Percentiles rank a stretch among this genome's conserved stretches.
These are phyloP conservation scores for Sclerospora graminicola DNA, from an alignment of 352 stramenopile species.

Conservation along the genomic window DNA sequence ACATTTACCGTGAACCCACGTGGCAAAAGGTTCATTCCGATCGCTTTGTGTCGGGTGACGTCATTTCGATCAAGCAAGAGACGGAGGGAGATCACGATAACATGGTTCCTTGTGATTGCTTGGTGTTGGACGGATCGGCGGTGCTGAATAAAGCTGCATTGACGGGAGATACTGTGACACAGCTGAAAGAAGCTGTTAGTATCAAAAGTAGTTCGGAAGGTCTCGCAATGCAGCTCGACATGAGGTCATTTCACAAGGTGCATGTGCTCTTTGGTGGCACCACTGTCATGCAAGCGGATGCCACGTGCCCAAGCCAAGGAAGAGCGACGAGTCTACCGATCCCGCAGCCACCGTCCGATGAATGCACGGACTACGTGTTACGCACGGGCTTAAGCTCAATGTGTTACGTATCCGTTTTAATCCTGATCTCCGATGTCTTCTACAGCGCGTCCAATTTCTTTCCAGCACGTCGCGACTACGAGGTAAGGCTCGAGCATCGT, in stretches of 20 bases:
- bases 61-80: slow-evolving; percentile 88
- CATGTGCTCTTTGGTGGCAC: slow-evolving; percentile 91
- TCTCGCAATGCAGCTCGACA: slow-evolving; percentile 59
- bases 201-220: slow-evolving; percentile 68
- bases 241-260: slow-evolving; percentile 83
- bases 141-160: slow-evolving; percentile 99
- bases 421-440: background rate
- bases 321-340: slow-evolving; percentile 24
- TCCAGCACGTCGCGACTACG: slow-evolving; percentile 66
- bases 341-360: slow-evolving; percentile 79
- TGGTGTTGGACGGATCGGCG: slow-evolving; percentile 90
- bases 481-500: slow-evolving; percentile 20
- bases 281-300: slow-evolving; percentile 83
- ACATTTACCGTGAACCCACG: slow-evolving; percentile 83
- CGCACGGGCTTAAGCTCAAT: slow-evolving; percentile 94
- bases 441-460: slow-evolving; percentile 52
- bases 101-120: slow-evolving; percentile 90
- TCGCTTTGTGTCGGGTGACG: slow-evolving; percentile 87
- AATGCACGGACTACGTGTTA: slow-evolving; percentile 91
- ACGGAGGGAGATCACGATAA: slow-evolving; percentile 74
- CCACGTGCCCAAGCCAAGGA: slow-evolving; percentile 18
- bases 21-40: slow-evolving; percentile 83
- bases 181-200: slow-evolving; percentile 94
- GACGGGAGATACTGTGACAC: slow-evolving; percentile 96
- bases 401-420: background rate